Conservation (phyloP, 1,139 yeast species). For the Hansenula sp. region DNA sequence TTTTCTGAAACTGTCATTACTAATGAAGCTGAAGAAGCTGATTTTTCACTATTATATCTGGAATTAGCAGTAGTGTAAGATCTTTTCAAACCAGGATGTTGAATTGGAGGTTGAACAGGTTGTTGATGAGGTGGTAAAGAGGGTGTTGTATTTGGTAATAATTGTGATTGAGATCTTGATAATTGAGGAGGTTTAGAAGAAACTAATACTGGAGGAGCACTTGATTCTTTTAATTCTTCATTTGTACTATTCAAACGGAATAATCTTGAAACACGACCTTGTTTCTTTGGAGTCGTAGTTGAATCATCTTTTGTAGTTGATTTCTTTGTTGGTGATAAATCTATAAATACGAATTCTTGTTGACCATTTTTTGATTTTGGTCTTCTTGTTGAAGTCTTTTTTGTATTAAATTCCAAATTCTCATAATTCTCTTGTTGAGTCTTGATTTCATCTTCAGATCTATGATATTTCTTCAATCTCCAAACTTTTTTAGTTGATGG, state of each 20-base stretch:
- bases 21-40: conserved; percentile 14
- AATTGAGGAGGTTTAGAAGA: not conserved
- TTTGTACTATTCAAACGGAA: conserved; percentile 5
- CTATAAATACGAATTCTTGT: conserved; percentile 49
- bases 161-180: not conserved
- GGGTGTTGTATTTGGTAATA: not conserved
- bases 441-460: conserved; percentile 18
- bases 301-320: not conserved
- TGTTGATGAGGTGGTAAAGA: not conserved
- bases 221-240: not conserved
- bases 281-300: conserved; percentile 1
- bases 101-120: not conserved
- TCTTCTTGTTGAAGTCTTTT: conserved; percentile 44
- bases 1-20: conserved; percentile 22
- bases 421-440: conserved; percentile 19
- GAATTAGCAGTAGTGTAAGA: conserved; percentile 13
- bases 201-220: not conserved
- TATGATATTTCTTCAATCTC: conserved; percentile 21
- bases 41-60: conserved; percentile 9
- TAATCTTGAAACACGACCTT: conserved; percentile 8
- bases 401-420: conserved; percentile 28
- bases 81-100: conserved; percentile 15
- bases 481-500: conserved; percentile 19
- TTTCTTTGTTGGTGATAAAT: conserved; percentile 45
- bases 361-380: conserved; percentile 50